Evolutionary conservation across 2,329 filamentous ascomycete species (phyloP).

Genomic region (Blastomyces parvus): DNA sequence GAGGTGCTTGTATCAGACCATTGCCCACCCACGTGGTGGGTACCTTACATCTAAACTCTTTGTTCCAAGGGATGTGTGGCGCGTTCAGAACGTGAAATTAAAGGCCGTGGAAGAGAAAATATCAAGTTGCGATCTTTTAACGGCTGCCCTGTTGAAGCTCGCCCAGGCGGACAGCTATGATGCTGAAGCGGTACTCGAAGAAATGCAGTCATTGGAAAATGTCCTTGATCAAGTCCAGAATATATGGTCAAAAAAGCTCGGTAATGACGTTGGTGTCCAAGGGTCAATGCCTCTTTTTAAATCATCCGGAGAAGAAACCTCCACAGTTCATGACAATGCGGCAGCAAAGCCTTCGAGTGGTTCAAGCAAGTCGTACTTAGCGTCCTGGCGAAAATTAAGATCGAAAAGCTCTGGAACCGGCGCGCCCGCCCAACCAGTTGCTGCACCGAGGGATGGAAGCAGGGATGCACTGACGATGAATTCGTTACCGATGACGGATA

Average conservation of each 20-base stretch:
- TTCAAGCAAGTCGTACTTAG: constrained; percentile 65
- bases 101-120: constrained; percentile 91
- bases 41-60: constrained; percentile 90
- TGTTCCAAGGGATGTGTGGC: constrained; percentile 85
- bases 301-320: constrained; percentile 45
- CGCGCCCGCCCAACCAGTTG: constrained; percentile 19
- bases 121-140: constrained; percentile 79
- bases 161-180: constrained; percentile 78
- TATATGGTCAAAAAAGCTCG: constrained; percentile 69
- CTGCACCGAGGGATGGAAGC: constrained; percentile 36
- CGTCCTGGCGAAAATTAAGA: constrained; percentile 81
- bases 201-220: constrained; percentile 81
- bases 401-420: constrained; percentile 71
- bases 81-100: constrained; percentile 85
- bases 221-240: constrained; percentile 79
- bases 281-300: constrained; percentile 65
- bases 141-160: constrained; percentile 76
- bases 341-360: constrained; percentile 47
- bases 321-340: constrained; percentile 19
- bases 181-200: constrained; percentile 82
- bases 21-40: constrained; percentile 81
- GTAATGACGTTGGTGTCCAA: constrained; percentile 83
- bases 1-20: constrained; percentile 84
- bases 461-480: constrained; percentile 59
- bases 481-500: constrained; percentile 65